Conservation (phyloP, 106 monocot species). For the Posidonia australis region DNA sequence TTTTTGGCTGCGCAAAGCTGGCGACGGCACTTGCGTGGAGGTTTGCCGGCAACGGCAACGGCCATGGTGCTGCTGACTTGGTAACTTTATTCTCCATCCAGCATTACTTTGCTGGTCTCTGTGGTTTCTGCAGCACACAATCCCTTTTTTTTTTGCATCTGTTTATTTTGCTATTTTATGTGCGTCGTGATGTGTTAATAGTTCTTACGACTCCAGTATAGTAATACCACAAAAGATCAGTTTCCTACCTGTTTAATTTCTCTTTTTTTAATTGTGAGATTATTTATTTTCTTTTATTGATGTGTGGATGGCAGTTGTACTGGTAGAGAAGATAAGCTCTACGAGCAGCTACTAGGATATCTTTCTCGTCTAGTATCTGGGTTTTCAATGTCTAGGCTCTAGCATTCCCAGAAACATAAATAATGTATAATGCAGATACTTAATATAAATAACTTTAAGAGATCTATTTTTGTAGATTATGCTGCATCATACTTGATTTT, state of each 20-base stretch:
- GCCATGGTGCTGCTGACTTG: slow-evolving; percentile 57
- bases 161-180: not conserved
- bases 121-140: not conserved
- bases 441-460: too few relatives aligned
- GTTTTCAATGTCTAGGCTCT: too few relatives aligned
- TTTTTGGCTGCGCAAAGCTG: slow-evolving; percentile 28
- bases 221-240: not conserved
- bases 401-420: too few relatives aligned
- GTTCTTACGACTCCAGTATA: not conserved
- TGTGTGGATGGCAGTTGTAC: not conserved
- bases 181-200: not conserved
- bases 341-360: too few relatives aligned
- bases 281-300: not conserved
- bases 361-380: too few relatives aligned
- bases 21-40: slow-evolving; percentile 68
- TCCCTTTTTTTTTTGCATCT: not conserved
- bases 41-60: slow-evolving; percentile 37
- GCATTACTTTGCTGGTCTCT: not conserved
- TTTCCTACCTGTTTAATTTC: too few relatives aligned
- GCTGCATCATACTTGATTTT: not conserved
- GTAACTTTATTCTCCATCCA: slow-evolving; percentile 14
- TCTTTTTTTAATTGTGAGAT: not conserved
- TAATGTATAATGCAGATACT: too few relatives aligned
- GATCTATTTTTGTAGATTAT: too few relatives aligned
- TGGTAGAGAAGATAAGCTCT: too few relatives aligned